Base-by-base conservation (phyloP, 352 stramenopile species). In the Globisporangium okanoganense region DNA sequence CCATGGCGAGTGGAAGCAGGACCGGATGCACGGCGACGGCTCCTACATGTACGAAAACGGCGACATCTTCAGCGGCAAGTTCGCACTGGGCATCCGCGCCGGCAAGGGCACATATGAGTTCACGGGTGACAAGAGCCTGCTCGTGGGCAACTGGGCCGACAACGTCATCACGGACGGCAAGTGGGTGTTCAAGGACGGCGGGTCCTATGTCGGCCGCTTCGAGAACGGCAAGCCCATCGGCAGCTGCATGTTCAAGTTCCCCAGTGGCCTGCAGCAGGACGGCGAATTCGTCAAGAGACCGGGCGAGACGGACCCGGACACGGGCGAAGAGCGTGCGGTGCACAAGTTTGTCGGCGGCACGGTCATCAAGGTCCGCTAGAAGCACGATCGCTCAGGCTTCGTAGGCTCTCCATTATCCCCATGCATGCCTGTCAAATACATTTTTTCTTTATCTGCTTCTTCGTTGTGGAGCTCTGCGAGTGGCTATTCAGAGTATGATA, bases 101-200 rank as follows among this genome's bases (percentile, higher is more conserved):
- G 92, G 92, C 29, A 79, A 94, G 60, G 92, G 90, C 43, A 95
- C 83, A 59, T 97, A 97, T 73, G 88, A 97, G 62, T 98, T 89
- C 49, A 82, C 76, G 1, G 67, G 36, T 12, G 88, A 97, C 72
- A 83, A 87, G 52, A 94, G 79, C 63, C 67, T 94, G 13, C 77
- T 97, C 31, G 79, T 95, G 2, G 90, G 92, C 18, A 88, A 81
- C 58, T 98, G 90, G 90, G 71, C 76, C 8, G 76, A 95, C 25
- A 88, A 95, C 60, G 78, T 71, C 51, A 94, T 98, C 62, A 91
- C 75, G 0, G 83, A 94, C 44, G 92, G 92, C 52, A 95, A 96
- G 65, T 97, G 90, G 92, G 67, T 96, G 50, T 96, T 97, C 65
- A 94, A 97, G 41, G 87, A 94, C 60, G 87, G 83, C 18, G 87